phyloP scores from a whole-genome alignment of 306 rosid genomes.

The Boehmeria nivea region DNA sequence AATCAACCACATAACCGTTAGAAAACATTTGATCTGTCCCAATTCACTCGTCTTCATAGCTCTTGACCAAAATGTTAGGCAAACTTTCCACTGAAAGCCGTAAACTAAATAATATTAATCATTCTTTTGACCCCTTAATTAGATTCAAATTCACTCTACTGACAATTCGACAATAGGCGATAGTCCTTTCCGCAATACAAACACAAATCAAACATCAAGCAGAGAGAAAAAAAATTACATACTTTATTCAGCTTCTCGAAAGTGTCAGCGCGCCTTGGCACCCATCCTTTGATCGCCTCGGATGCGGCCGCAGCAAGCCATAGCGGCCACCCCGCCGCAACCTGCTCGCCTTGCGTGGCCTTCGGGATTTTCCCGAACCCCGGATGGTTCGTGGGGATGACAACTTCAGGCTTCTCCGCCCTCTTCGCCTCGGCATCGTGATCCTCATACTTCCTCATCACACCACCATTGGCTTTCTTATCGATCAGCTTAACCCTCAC shows the following conservation, averaged over 20 bases:
- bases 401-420: constrained; percentile 33
- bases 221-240: constrained; percentile 17
- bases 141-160: background rate
- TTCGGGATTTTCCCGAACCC: constrained; percentile 58
- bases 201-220: background rate
- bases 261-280: constrained; percentile 67
- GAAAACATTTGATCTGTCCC: background rate
- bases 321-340: constrained; percentile 94
- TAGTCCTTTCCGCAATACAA: background rate
- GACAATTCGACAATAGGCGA: constrained; percentile 6
- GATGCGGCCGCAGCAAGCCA: constrained; percentile 89
- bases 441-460: constrained; percentile 34
- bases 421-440: constrained; percentile 43
- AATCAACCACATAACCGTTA: background rate
- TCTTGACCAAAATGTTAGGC: no score
- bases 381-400: constrained; percentile 36
- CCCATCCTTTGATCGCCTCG: constrained; percentile 85
- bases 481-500: constrained; percentile 42
- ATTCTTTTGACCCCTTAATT: background rate
- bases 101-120: background rate
- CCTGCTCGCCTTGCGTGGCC: constrained; percentile 65
- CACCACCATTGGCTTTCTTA: constrained; percentile 35
- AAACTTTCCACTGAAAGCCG: no score
- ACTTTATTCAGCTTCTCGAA: constrained; percentile 75
- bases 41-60: background rate